Conservation (phyloP, 805 yeast genomes). For the Schwanniomyces pseudopolymorphus region DNA sequence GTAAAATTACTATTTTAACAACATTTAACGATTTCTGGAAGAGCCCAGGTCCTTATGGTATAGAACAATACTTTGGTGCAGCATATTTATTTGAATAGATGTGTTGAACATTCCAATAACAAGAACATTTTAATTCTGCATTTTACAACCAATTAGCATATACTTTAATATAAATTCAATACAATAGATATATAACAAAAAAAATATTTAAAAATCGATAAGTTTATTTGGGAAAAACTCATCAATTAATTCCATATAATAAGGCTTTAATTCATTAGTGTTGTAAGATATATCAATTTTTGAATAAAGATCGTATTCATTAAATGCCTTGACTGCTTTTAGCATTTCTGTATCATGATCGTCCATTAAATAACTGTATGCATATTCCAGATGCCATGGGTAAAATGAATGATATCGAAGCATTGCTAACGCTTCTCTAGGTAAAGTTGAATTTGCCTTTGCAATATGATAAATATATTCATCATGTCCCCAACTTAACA, state of each 20-base stretch:
- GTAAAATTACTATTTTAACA: slow-evolving; percentile 69
- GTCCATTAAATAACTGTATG: slow-evolving; percentile 63
- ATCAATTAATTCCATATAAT: slow-evolving; percentile 62
- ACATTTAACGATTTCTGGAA: slow-evolving; percentile 90
- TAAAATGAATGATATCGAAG: slow-evolving; percentile 73
- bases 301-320: slow-evolving; percentile 68
- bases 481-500: slow-evolving; percentile 80
- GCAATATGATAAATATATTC: slow-evolving; percentile 77
- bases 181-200: neutral
- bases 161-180: neutral
- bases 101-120: neutral
- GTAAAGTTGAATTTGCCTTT: slow-evolving; percentile 59
- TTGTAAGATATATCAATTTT: slow-evolving; percentile 52
- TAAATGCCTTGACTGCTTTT: slow-evolving; percentile 63
- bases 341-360: slow-evolving; percentile 60
- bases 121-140: slow-evolving; percentile 1
- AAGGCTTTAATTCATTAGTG: slow-evolving; percentile 52
- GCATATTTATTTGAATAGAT: slow-evolving; percentile 33
- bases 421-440: slow-evolving; percentile 70
- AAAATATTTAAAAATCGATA: slow-evolving; percentile 48
- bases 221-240: slow-evolving; percentile 61
- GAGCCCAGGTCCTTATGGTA: slow-evolving; percentile 73
- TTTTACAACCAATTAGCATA: neutral
- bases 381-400: slow-evolving; percentile 75
- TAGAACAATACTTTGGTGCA: slow-evolving; percentile 86